A percentile compares a stretch with the other conserved stretches of the same genome.
Evolutionary conservation across 805 yeast genomes (phyloP).

Genomic region (Candida saitoana): DNA sequence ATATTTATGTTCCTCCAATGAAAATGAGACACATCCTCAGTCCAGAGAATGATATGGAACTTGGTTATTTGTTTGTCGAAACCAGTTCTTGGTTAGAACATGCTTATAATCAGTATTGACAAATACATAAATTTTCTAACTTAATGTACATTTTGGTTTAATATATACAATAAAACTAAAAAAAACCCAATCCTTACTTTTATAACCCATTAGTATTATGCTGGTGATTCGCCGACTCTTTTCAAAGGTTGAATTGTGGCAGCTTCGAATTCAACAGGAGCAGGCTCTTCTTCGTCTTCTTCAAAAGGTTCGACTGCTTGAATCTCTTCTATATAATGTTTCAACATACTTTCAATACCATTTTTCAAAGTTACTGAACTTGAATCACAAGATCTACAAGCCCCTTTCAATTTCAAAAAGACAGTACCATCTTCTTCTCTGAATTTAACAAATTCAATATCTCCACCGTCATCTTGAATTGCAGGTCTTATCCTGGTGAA

Average conservation of each 20-base stretch:
- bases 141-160: neutral
- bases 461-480: conserved; percentile 98
- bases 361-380: conserved; percentile 89
- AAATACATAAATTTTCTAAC: neutral
- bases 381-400: conserved; percentile 89
- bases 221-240: conserved; percentile 1
- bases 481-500: conserved; percentile 97
- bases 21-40: neutral
- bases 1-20: conserved; percentile 2
- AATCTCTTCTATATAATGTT: conserved; percentile 95
- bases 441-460: conserved; percentile 82
- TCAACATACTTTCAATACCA: conserved; percentile 97
- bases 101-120: neutral
- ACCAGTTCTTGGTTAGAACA: conserved; percentile 1
- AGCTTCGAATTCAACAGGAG: conserved; percentile 3
- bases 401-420: conserved; percentile 85
- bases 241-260: conserved; percentile 2
- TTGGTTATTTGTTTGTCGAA: conserved; percentile 1
- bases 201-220: neutral
- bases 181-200: neutral
- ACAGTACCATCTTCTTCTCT: conserved; percentile 86
- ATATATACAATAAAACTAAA: neutral
- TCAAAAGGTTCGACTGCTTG: conserved; percentile 62
- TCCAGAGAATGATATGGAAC: neutral
- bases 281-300: neutral